A percentile compares a stretch with the other conserved stretches of the same genome.
phyloP scores from a whole-genome alignment of 495 filamentous ascomycete genomes.

The Daldinia caldariorum region DNA sequence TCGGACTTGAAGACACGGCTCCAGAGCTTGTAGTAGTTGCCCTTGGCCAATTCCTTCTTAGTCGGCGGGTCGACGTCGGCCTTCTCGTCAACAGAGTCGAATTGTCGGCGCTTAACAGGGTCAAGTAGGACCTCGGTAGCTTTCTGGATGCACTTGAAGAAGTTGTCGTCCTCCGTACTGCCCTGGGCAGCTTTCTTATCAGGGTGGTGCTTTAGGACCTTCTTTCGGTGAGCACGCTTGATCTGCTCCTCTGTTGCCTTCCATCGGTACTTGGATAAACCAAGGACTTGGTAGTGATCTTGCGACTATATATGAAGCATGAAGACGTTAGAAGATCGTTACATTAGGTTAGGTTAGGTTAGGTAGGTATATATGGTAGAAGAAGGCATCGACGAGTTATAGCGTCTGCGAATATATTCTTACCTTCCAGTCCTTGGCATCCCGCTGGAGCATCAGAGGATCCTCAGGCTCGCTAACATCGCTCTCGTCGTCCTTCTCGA shows the following conservation, averaged over 20 bases:
- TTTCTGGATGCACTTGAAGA: conserved; percentile 99
- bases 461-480: conserved; percentile 95
- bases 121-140: conserved; percentile 93
- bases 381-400: too few relatives aligned
- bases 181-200: conserved; percentile 97
- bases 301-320: conserved; percentile 80
- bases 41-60: conserved; percentile 86
- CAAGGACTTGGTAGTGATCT: conserved; percentile 98
- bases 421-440: conserved; percentile 99
- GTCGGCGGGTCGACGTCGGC: conserved; percentile 89
- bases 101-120: conserved; percentile 92
- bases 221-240: conserved; percentile 98
- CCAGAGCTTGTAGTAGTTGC: conserved; percentile 97
- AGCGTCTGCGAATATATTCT: conserved; percentile 18
- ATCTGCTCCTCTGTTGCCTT: conserved; percentile 96
- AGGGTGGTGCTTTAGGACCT: conserved; percentile 97
- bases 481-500: conserved; percentile 88
- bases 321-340: conserved; percentile 42
- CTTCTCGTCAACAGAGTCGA: conserved; percentile 92
- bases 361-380: too few relatives aligned
- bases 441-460: conserved; percentile 85
- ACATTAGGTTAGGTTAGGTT: too few relatives aligned
- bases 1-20: conserved; percentile 85
- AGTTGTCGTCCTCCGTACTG: conserved; percentile 89
- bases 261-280: conserved; percentile 89